Evolutionary conservation across 2,329 filamentous ascomycete species (phyloP), one percentile per base, ranked within the genome.

Genomic region (Emericellopsis cladophorae): DNA sequence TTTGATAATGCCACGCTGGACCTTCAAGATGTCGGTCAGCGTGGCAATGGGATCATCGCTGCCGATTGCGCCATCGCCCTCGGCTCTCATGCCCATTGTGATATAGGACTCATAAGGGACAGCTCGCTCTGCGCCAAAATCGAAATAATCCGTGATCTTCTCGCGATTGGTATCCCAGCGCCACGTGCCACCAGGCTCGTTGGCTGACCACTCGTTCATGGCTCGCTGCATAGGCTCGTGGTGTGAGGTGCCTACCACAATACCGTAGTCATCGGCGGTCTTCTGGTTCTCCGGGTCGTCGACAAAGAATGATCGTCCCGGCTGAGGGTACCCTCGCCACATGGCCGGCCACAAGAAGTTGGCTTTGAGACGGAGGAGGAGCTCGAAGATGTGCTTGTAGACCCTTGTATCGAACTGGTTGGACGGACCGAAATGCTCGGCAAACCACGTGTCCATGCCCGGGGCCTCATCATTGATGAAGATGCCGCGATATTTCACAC

Each of bases 261-360:
- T 71, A 5, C 72, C 75, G 44, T 75, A 79, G 42, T 71, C 42
- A 51, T 86, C 78, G 0, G 81, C 81, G 7, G 82, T 65, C 1
- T 76, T 71, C 51, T 84, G 79, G 49, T 77, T 85, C 31, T 68
- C 66, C 7, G 72, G 65, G 51, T 86, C 81, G 47, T 86, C 81
- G 2, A 83, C 70, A 51, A 77, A 74, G 54, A 85, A 84, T 67
- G 82, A 82, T 57, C 66, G 66, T 54, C 5, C 60, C 1, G 66
- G 47, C 36, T 35, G 40, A 15, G 41, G 45, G 16, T 21, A 34
- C 36, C 37, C 45, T n/a, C 68, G 71, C 82, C 81, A 86, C 57
- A 75, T 68, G 2, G 79, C 72, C 1, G 81, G 82, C 81, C 82
- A 86, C 40, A 86, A 62, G 51, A 84, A 85, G 56, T 86, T 86